Conservation (phyloP, 352 stramenopile species). For the Blastocystis sp. region DNA sequence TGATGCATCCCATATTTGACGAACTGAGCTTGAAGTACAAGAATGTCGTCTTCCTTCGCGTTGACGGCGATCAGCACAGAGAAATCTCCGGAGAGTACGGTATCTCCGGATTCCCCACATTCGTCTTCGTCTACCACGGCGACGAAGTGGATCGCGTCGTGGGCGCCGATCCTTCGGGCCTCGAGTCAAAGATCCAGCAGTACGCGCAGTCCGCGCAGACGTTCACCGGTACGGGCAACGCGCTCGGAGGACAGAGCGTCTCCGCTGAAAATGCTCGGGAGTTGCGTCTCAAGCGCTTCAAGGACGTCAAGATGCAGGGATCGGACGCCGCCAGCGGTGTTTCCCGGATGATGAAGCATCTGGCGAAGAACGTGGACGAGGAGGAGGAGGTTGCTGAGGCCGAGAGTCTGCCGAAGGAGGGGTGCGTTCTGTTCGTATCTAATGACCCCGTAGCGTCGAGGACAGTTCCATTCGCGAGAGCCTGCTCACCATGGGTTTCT, state of each 20-base stretch:
- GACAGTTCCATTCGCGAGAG: constrained; percentile 12
- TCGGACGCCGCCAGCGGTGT: background rate
- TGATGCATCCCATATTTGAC: constrained; percentile 68
- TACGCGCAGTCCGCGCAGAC: background rate
- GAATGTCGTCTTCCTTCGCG: constrained; percentile 61
- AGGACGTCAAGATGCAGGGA: constrained; percentile 37
- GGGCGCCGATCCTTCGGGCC: background rate
- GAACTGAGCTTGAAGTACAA: constrained; percentile 46
- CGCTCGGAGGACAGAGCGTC: constrained; percentile 4
- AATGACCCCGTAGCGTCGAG: background rate
- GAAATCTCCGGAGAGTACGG: constrained; percentile 30
- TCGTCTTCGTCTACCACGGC: constrained; percentile 43
- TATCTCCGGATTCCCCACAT: constrained; percentile 37
- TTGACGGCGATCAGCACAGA: constrained; percentile 41
- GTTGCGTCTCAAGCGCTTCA: constrained; percentile 49
- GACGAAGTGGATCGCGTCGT: constrained; percentile 38
- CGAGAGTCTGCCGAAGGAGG: no score
- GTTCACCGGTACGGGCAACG: constrained; percentile 34
- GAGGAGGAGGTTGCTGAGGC: constrained; percentile 37
- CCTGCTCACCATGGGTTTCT: constrained; percentile 53
- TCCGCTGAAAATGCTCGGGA: constrained; percentile 6
- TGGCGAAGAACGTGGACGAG: constrained; percentile 21
- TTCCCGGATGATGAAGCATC: constrained; percentile 10
- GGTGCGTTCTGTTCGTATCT: background rate
- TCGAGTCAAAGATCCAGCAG: constrained; percentile 41